Base-by-base conservation (phyloP, 352 stramenopile species). In the Phytophthora capsici region DNA sequence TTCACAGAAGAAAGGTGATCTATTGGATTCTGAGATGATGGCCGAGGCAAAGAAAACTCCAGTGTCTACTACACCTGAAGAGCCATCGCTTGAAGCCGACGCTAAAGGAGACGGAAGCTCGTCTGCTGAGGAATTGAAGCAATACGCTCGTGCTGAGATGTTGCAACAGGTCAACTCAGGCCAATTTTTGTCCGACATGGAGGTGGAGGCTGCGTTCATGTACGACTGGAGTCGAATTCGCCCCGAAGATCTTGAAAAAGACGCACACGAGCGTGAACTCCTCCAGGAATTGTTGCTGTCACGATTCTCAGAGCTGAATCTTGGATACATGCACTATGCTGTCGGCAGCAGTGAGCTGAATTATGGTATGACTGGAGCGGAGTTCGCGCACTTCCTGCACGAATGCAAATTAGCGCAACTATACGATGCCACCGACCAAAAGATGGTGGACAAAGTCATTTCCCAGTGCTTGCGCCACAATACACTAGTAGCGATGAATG, bases 101-200 rank as follows among this genome's bases (percentile, higher is more conserved):
- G 34, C 46, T 37, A 85, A 82, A 57, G 47, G 51, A 32, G 62
- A 57, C 6, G 55, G 34, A 19, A 23, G 6, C 5, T 51, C 45
- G 8, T 64, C 61, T 10, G 71, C 78, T 4, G 74, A 88, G 34
- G 84, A 89, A 23, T 66, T 89, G 28, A 88, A 82, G 32, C 51
- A 78, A 40, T 95, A 93, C 52, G 81, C 83, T 25, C 80, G 70
- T 8, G 79, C 76, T 23, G 84, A 93, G 65, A 69, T 89, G 73
- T 57, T 89, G 45, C 82, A 89, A 52, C 83, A 95, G 59, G 80
- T 92, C 14, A 89, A 86, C 20, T 91, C 84, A 23, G 82, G 83
- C 0, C 83, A 91, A 44, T 91, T 93, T 55, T 80, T 90, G 64
- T 90, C 84, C 8, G 81, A 93, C 36, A 82, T 91, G 69, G 86